Evolutionary conservation across 2,329 filamentous ascomycete species (phyloP).

Genomic region (Calonectria honghensis): DNA sequence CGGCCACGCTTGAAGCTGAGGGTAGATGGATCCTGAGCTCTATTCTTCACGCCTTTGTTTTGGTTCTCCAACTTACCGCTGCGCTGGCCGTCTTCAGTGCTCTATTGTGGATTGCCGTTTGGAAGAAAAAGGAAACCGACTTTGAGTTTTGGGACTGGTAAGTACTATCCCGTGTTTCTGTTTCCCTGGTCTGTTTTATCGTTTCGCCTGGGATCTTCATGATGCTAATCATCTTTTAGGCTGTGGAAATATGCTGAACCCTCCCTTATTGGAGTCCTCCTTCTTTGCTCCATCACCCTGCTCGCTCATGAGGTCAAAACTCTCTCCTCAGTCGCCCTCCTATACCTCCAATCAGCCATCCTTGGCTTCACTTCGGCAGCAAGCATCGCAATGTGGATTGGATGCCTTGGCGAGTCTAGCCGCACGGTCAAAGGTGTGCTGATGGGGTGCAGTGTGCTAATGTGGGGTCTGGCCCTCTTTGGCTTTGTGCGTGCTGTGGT

Average conservation of each 20-base stretch:
- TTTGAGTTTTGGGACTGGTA: constrained; percentile 54
- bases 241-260: constrained; percentile 54
- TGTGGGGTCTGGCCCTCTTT: constrained; percentile 55
- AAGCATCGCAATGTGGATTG: constrained; percentile 48
- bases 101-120: constrained; percentile 54
- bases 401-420: constrained; percentile 50
- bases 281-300: constrained; percentile 52
- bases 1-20: constrained; percentile 37
- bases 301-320: constrained; percentile 53
- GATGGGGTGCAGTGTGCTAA: constrained; percentile 53
- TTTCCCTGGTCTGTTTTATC: neutral
- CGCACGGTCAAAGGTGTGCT: constrained; percentile 52
- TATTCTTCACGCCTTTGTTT: constrained; percentile 53
- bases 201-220: neutral
- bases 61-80: constrained; percentile 53
- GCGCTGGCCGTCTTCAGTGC: constrained; percentile 53
- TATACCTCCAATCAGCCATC: constrained; percentile 55
- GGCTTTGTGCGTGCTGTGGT: constrained; percentile 56
- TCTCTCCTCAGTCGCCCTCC: constrained; percentile 52
- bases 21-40: constrained; percentile 45
- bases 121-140: constrained; percentile 49
- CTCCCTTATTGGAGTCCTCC: constrained; percentile 42
- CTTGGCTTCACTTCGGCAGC: constrained; percentile 49
- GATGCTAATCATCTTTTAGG: constrained; percentile 43
- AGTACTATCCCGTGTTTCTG: neutral